Percentiles rank a stretch among this genome's conserved stretches.
Conservation (phyloP, 83 land plant species). For the Thuja plicata region DNA sequence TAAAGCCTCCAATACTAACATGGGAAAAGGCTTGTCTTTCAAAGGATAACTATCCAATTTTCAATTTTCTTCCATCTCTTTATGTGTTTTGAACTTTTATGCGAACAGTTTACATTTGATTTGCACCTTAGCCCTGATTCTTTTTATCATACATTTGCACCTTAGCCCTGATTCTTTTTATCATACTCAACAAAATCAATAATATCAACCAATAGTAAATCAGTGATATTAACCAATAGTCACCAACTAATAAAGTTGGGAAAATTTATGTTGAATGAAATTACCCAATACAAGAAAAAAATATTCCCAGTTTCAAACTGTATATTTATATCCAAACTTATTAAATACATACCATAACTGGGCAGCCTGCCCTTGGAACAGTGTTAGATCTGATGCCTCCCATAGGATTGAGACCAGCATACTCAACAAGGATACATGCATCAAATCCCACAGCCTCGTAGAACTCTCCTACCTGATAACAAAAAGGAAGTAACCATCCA, state of each 20-base stretch:
- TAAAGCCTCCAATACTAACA: not conserved
- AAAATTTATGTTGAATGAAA: not conserved
- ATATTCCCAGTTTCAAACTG: not conserved
- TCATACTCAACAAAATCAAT: not conserved
- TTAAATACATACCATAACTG: constrained; percentile 66
- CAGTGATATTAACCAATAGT: not conserved
- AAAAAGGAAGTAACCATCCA: not conserved
- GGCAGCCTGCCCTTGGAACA: constrained; percentile 95
- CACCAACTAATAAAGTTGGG: not conserved
- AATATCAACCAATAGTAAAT: too few species aligned
- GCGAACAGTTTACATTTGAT: not conserved
- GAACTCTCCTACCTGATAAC: constrained; percentile 87
- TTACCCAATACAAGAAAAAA: not conserved
- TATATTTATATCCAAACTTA: not conserved
- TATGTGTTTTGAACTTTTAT: not conserved
- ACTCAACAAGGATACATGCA: constrained; percentile 95
- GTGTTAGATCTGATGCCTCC: constrained; percentile 73
- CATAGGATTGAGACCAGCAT: constrained; percentile 97
- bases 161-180: not conserved
- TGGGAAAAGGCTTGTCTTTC: not conserved
- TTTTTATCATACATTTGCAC: not conserved
- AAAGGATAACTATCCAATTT: not conserved
- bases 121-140: not conserved
- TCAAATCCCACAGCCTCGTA: constrained; percentile 97
- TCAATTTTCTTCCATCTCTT: not conserved